Evolutionary conservation across 495 filamentous ascomycete species (phyloP), one percentile per base, ranked within the genome.

Genomic region (Penicillium tannophilum): DNA sequence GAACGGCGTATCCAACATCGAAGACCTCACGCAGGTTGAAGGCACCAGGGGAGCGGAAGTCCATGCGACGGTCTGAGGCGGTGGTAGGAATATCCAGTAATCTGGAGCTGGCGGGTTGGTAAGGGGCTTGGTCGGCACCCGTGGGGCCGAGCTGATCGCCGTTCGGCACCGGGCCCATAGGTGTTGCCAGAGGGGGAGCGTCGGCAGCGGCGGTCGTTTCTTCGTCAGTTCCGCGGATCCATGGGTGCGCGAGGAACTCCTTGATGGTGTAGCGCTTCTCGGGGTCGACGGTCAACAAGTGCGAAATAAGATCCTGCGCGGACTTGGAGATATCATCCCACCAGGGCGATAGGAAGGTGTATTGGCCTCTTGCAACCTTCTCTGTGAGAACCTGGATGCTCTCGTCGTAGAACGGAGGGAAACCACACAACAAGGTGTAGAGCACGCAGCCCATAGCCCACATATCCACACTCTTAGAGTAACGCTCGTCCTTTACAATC

Each of bases 401-500:
- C 72, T 98, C 94, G 66, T 98, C 94, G 76, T 98, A 98, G 75
- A 98, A 98, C 5, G 94, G 94, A 16, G 94, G 94, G 76, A 98
- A 98, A 31, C 94, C 94, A 65, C 94, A 98, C 24, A 98, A 85
- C 5, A 98, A 79, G 0, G 94, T 98, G 74, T 98, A 98, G 17
- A 98, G 84, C 8, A 98, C 94, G 74, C 94, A 98, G 11, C 94
- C 94, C 39, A 98, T 74, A 12, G 94, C 94, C 94, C 94, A 98
- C 94, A 98, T 98, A 62, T 98, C 94, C 42, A 98, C 94, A 64
- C 91, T 93, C 79, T 98, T 98, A 7, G 94, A 98, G 67, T 98
- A 98, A 39, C 93, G 86, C 72, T 98, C 94, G 75, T 98, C 94
- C 75, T 98, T 98, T 53, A 98, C 94, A 51, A 98, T 98, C 72